Evolutionary conservation across 331 rosid species (phyloP), one percentile per base, ranked within the genome.

Genomic region (Saraca asoca): DNA sequence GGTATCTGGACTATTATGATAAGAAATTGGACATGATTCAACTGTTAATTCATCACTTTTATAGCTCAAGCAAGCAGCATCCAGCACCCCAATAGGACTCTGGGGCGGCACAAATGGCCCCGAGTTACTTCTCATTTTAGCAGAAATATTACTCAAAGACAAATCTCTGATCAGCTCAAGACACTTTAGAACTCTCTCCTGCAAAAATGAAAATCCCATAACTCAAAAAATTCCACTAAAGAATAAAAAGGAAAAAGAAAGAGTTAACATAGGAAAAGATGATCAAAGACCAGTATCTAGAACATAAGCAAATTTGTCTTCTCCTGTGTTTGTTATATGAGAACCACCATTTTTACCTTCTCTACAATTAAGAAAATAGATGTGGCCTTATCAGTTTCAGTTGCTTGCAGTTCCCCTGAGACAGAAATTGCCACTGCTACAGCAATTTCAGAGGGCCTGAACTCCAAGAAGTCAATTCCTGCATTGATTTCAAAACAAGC

Each of bases 401-500:
- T 69, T 65, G 59, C 70, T 81, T 79, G 77, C 20, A 65, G 44
- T 59, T 79, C 86, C 55, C 78, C 69, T 53, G 81, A 74, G 59
- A 83, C 74, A 53, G 74, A 83, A 61, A 87, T 80, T 72, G 95
- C 95, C 62, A 80, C 90, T 5, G 95, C 89, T 29, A 89, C 85
- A 19, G 95, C 97, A 13, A 88, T 85, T 77, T 91, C 97, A 58
- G 95, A 91, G 49, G 96, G 88, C 70, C 51, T 74, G 81, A 85
- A 88, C 62, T 91, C 96, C 90, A 91, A 88, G 83, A 91, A 88
- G 73, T 91, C 84, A 74, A 83, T 62, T 60, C 82, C 96, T 91
- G 85, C 80, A 87, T 78, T 80, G 56, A 46, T 72, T 73, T 64
- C 64, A 74, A 78, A 70, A 58, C 70, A 68, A 68, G 67, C 37